Conservation (phyloP, 176 grass and related monocot species). For the Avena sativa region DNA sequence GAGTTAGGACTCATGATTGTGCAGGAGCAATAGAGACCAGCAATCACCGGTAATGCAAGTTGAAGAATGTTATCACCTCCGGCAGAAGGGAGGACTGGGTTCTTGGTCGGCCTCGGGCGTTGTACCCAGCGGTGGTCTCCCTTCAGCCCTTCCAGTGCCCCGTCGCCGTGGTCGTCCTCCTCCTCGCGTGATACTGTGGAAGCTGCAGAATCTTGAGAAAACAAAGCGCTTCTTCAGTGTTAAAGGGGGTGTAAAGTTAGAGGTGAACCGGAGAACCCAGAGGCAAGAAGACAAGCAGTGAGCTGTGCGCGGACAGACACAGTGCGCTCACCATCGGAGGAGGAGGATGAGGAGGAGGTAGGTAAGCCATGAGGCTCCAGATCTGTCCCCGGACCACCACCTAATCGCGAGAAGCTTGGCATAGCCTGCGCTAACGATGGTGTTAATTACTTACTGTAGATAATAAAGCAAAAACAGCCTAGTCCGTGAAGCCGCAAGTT, state of each 20-base stretch:
- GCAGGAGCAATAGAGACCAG: background rate
- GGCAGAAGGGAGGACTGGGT: background rate
- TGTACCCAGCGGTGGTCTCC: slow-evolving; percentile 31
- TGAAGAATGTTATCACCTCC: slow-evolving; percentile 44
- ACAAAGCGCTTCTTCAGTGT: slow-evolving; percentile 24
- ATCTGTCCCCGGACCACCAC: slow-evolving; percentile 24
- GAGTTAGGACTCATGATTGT: background rate
- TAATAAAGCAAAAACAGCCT: background rate
- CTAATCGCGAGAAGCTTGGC: slow-evolving; percentile 41
- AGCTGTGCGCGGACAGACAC: background rate
- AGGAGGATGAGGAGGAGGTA: slow-evolving; percentile 43
- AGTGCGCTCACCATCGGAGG: slow-evolving; percentile 49
- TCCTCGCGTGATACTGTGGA: slow-evolving; percentile 43
- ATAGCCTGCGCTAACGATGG: slow-evolving; percentile 41
- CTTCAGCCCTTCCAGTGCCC: slow-evolving; percentile 19
- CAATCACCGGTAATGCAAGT: background rate
- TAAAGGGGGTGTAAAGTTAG: background rate
- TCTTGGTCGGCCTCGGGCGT: slow-evolving; percentile 12
- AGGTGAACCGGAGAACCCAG: slow-evolving; percentile 19
- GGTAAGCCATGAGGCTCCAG: slow-evolving; percentile 33
- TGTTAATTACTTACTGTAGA: background rate
- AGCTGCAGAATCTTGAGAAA: slow-evolving; percentile 47
- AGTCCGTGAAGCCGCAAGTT: background rate
- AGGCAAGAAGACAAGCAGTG: slow-evolving; percentile 12
- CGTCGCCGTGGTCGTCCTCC: slow-evolving; percentile 15